Base-by-base conservation (phyloP, 768 basidiomycete genomes). In the Piloderma croceum region DNA sequence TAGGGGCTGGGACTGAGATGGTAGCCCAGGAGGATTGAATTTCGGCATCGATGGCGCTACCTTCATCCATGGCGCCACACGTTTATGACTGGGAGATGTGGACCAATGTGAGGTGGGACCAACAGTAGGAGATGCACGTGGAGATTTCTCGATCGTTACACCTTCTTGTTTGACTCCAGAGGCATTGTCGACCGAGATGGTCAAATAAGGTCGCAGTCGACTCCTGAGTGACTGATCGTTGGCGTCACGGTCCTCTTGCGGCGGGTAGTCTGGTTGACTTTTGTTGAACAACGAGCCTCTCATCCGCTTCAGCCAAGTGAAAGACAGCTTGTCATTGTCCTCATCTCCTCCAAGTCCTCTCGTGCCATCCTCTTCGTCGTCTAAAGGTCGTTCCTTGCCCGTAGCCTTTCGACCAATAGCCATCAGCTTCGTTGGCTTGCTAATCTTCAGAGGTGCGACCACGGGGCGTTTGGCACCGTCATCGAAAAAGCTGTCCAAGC, bases 401-500 rank as follows among this genome's bases (percentile, higher is more conserved):
- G 46, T 39, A 17, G 62, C 61, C 52, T 65, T 74, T 47, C 64
- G 64, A 9, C 73, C 68, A 39, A 75, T 47, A 18, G 70, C 64
- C 56, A 68, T 62, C 18, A 75, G 51, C 55, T 64, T 76, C 51
- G 60, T 65, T 23, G 67, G 56, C 36, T 53, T 56, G 38, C 54
- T 62, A 36, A 57, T 50, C 19, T 48, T 43, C 29, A 51, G 48
- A 13, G 41, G 43, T 36, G 55, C 49, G 35, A 49, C 52, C 34
- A 36, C 53, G 56, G 31, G 44, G 48, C 31, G 43, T 55, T 34
- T 29, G 25, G 31, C 15, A 17, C 51, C 45, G 18, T 38, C 21
- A 31, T 59, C 63, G 42, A 73, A 62, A 57, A 75, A 69, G 43
- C 63, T 71, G 34, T 71, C 64, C 61, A 68, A 69, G 40, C 70